These are phyloP conservation scores for Fusarium odoratissimum DNA, from an alignment of 2,329 filamentous ascomycete species.

Conservation along the genomic window DNA sequence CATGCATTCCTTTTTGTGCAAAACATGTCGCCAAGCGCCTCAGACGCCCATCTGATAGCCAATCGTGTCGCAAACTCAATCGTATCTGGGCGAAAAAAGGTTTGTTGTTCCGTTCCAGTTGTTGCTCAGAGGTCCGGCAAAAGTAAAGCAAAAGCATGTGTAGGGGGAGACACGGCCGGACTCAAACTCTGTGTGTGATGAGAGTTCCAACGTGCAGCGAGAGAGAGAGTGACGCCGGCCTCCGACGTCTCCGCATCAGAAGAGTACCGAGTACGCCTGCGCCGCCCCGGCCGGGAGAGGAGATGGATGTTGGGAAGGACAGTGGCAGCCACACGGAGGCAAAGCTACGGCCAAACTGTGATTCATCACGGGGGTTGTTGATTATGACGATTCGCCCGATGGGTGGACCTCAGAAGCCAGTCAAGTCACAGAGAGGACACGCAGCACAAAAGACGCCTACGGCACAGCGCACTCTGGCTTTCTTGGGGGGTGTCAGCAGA, in stretches of 20 bases:
- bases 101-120: slow-evolving; percentile 46
- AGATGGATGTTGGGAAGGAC: background rate
- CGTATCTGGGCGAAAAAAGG: slow-evolving; percentile 33
- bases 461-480: slow-evolving; percentile 27
- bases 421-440: slow-evolving; percentile 37
- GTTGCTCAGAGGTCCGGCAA: slow-evolving; percentile 1
- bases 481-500: slow-evolving; percentile 44
- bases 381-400: slow-evolving; percentile 44
- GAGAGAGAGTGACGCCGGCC: slow-evolving; percentile 17
- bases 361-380: slow-evolving; percentile 43
- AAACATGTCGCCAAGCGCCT: slow-evolving; percentile 46
- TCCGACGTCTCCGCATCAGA: slow-evolving; percentile 24
- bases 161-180: slow-evolving; percentile 21
- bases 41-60: slow-evolving; percentile 33
- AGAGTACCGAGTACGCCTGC: background rate
- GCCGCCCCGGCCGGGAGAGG: slow-evolving; percentile 31
- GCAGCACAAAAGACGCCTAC: slow-evolving; percentile 36
- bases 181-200: slow-evolving; percentile 39
- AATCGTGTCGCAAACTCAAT: slow-evolving; percentile 35
- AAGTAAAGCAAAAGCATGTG: slow-evolving; percentile 12
- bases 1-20: slow-evolving; percentile 50
- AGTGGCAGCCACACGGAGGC: slow-evolving; percentile 28
- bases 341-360: slow-evolving; percentile 40
- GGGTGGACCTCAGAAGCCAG: slow-evolving; percentile 32
- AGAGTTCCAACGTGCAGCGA: slow-evolving; percentile 1